These are phyloP conservation scores for Secale cereale DNA, from an alignment of 176 grass and related monocot genomes.

Conservation along the genomic window DNA sequence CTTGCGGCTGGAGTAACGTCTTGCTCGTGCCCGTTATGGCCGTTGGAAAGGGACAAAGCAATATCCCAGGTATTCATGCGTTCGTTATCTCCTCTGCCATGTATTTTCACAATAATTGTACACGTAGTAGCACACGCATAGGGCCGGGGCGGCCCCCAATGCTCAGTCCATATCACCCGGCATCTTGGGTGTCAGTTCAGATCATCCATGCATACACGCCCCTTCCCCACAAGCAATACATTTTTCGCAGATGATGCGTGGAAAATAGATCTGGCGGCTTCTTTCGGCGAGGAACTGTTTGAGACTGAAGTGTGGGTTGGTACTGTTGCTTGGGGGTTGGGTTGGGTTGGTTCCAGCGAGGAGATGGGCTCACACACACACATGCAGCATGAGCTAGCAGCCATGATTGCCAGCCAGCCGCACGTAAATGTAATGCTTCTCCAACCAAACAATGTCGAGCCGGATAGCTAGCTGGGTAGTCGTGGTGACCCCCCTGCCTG, in stretches of 20 bases:
- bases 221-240: no score
- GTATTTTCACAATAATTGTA: not conserved
- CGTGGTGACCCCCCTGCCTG: not conserved
- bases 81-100: not conserved
- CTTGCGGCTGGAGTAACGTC: not conserved
- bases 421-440: conserved; percentile 28
- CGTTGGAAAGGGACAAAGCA: conserved; percentile 41
- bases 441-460: conserved; percentile 28
- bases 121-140: not conserved
- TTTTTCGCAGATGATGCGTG: no score
- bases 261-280: no score
- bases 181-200: not conserved
- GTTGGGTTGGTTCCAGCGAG: conserved; percentile 25
- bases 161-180: not conserved
- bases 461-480: not conserved
- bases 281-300: no score
- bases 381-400: conserved; percentile 25
- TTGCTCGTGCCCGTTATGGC: conserved; percentile 21
- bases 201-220: not conserved
- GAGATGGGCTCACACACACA: not conserved
- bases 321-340: not conserved
- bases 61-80: not conserved
- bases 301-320: not conserved
- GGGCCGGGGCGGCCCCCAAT: not conserved
- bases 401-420: conserved; percentile 32